Evolutionary conservation across 2,329 filamentous ascomycete species (phyloP).

Genomic region (Clathrospora elynae): DNA sequence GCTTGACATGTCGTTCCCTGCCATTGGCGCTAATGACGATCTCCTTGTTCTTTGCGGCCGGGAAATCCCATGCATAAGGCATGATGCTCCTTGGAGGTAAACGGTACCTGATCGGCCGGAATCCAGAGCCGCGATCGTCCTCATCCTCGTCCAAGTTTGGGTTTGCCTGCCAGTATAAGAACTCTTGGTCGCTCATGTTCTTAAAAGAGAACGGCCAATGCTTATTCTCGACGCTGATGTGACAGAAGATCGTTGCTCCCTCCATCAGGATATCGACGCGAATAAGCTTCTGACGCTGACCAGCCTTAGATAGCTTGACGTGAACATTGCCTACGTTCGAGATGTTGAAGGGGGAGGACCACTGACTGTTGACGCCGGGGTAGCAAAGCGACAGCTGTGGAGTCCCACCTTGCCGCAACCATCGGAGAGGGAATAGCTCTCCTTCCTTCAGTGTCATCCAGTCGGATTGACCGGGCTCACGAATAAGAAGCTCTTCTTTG

Average conservation of each 20-base stretch:
- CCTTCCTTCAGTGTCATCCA: constrained; percentile 77
- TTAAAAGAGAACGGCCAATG: constrained; percentile 99
- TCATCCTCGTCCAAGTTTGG: constrained; percentile 93
- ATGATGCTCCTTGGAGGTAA: constrained; percentile 95
- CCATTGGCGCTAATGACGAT: constrained; percentile 79
- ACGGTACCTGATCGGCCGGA: constrained; percentile 90
- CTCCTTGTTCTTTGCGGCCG: constrained; percentile 94
- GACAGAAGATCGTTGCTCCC: constrained; percentile 88
- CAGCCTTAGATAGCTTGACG: constrained; percentile 88
- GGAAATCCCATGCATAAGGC: constrained; percentile 99
- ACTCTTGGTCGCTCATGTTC: constrained; percentile 96
- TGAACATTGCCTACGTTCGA: constrained; percentile 91
- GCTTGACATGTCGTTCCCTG: constrained; percentile 87
- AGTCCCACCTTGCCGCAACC: constrained; percentile 78
- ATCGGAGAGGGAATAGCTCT: constrained; percentile 85
- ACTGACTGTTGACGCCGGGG: constrained; percentile 92
- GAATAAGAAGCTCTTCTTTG: constrained; percentile 83
- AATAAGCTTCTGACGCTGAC: constrained; percentile 85
- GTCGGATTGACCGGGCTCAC: constrained; percentile 89
- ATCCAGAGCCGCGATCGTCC: constrained; percentile 78
- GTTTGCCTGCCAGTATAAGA: constrained; percentile 93
- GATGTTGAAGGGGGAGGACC: constrained; percentile 98
- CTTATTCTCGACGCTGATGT: constrained; percentile 86
- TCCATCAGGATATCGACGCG: constrained; percentile 91
- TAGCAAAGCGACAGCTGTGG: constrained; percentile 95